phyloP scores from a whole-genome alignment of 2,329 filamentous ascomycete genomes.

The Trichoderma polysporum region DNA sequence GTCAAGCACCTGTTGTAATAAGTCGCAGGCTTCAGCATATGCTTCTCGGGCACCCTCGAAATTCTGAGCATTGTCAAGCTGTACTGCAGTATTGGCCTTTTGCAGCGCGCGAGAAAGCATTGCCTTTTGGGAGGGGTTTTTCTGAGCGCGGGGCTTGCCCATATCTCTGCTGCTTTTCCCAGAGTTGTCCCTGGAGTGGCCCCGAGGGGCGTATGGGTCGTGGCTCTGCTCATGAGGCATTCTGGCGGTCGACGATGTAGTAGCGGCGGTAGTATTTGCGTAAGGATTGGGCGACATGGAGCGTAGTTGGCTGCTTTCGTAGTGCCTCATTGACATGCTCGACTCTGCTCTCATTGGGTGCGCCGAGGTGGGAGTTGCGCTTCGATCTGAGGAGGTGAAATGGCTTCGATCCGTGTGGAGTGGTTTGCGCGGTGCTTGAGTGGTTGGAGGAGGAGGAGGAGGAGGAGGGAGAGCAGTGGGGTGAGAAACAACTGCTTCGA shows the following conservation, averaged over 20 bases:
- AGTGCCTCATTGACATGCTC: conserved; percentile 19
- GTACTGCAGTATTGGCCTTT: conserved; percentile 92
- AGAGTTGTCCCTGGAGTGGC: conserved; percentile 36
- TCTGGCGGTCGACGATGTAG: conserved; percentile 19
- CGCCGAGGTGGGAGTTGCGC: background rate
- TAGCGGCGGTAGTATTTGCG: conserved; percentile 16
- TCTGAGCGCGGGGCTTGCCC: conserved; percentile 32
- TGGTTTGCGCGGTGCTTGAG: conserved; percentile 37
- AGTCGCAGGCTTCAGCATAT: conserved; percentile 84
- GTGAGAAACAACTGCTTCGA: conserved; percentile 41
- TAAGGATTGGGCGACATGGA: conserved; percentile 22
- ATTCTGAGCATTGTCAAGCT: conserved; percentile 94
- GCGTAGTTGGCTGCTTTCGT: conserved; percentile 19
- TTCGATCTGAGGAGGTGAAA: background rate
- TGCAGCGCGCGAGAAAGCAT: conserved; percentile 96
- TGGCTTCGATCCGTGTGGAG: conserved; percentile 27
- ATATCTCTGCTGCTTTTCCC: conserved; percentile 36
- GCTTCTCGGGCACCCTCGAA: conserved; percentile 88
- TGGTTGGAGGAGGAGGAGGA: conserved; percentile 24
- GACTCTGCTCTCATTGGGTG: conserved; percentile 4
- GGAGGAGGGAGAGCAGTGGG: conserved; percentile 27
- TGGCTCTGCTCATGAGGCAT: conserved; percentile 36
- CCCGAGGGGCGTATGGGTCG: conserved; percentile 31
- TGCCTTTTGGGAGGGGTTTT: conserved; percentile 76
- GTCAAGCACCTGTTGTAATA: conserved; percentile 84